Evolutionary conservation across 108 stramenopile genomes (phyloP).

Genomic region (Fistulifera pelliculosa): DNA sequence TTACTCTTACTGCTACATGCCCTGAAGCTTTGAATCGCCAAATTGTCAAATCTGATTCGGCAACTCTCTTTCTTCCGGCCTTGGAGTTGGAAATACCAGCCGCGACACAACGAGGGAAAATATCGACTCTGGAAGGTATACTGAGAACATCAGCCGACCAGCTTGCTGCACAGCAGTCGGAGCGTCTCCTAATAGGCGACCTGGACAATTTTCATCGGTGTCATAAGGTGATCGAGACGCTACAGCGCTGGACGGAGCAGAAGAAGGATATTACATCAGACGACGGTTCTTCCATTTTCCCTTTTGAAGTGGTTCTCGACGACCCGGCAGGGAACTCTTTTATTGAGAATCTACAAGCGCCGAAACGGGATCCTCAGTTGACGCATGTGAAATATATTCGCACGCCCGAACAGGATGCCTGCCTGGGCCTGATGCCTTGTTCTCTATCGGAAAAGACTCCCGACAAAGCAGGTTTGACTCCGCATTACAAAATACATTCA

Average conservation of each 20-base stretch:
- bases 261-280: neutral
- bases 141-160: constrained; percentile 18
- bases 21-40: constrained; percentile 65
- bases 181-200: constrained; percentile 31
- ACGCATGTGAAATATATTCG: constrained; percentile 18
- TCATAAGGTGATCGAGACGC: constrained; percentile 26
- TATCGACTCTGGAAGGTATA: constrained; percentile 73
- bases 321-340: constrained; percentile 80
- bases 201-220: constrained; percentile 36
- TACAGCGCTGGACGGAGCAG: neutral
- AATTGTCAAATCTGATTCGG: constrained; percentile 74
- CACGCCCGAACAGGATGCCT: constrained; percentile 40
- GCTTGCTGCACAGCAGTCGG: constrained; percentile 26
- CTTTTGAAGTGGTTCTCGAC: constrained; percentile 55
- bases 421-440: constrained; percentile 40
- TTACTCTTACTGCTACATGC: constrained; percentile 20
- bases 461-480: neutral
- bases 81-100: constrained; percentile 79
- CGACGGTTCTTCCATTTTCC: constrained; percentile 11
- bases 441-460: neutral
- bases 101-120: constrained; percentile 50
- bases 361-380: constrained; percentile 28
- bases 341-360: constrained; percentile 43
- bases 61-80: constrained; percentile 34
- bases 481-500: neutral